phyloP scores from a whole-genome alignment of 108 stramenopile genomes.

The Licmophora abbreviata region DNA sequence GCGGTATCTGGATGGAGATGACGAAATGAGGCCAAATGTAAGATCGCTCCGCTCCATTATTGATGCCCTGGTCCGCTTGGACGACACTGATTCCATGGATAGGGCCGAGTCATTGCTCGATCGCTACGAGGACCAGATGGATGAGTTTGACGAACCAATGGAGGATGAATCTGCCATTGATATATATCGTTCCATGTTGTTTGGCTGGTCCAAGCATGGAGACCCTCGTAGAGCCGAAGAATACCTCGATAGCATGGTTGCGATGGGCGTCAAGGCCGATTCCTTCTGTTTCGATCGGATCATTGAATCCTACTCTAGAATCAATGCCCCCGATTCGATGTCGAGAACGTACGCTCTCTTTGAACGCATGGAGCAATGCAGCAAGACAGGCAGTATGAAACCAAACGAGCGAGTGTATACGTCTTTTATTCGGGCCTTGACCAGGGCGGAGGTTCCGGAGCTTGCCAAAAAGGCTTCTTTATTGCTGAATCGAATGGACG shows the following conservation, averaged over 20 bases:
- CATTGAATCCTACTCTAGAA: slow-evolving; percentile 29
- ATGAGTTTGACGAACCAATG: slow-evolving; percentile 9
- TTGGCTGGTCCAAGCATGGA: slow-evolving; percentile 18
- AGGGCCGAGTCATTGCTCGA: slow-evolving; percentile 25
- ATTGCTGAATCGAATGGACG: slow-evolving; percentile 54
- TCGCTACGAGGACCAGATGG: slow-evolving; percentile 23
- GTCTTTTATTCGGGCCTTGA: slow-evolving; percentile 56
- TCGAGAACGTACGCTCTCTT: slow-evolving; percentile 38
- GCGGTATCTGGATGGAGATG: slow-evolving; percentile 30
- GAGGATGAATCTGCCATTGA: slow-evolving; percentile 12
- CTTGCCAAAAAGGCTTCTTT: slow-evolving; percentile 37
- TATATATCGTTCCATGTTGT: slow-evolving; percentile 26
- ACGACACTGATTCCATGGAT: slow-evolving; percentile 13
- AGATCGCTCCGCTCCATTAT: slow-evolving; percentile 26
- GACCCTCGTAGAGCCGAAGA: slow-evolving; percentile 10
- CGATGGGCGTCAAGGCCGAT: slow-evolving; percentile 21
- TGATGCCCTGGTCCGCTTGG: slow-evolving; percentile 39
- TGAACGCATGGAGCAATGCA: slow-evolving; percentile 39
- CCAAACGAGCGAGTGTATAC: slow-evolving; percentile 61
- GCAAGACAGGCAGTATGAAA: slow-evolving; percentile 21
- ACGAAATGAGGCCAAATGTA: slow-evolving; percentile 25
- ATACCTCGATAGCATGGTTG: slow-evolving; percentile 28
- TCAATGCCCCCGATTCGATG: slow-evolving; percentile 17
- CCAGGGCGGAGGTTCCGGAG: slow-evolving; percentile 29
- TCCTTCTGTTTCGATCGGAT: slow-evolving; percentile 24